phyloP scores from a whole-genome alignment of 495 filamentous ascomycete species.

The Daldinia childiae region DNA sequence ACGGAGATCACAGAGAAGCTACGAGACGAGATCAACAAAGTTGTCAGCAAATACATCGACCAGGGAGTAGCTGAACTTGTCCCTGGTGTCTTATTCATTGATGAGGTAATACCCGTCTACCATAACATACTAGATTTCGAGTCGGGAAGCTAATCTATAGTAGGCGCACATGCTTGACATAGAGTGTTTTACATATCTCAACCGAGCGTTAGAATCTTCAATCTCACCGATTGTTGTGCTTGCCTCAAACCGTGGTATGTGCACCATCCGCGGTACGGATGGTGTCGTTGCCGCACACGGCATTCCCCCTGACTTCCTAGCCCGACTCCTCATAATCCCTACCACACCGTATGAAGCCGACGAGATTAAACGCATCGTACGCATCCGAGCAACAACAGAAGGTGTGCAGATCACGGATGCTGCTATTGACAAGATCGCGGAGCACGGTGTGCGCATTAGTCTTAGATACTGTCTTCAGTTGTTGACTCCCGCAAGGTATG shows the following conservation, averaged over 20 bases:
- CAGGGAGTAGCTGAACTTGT: conserved; percentile 98
- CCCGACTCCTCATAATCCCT: conserved; percentile 92
- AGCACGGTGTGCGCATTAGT: conserved; percentile 86
- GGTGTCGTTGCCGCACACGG: conserved; percentile 88
- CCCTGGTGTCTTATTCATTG: conserved; percentile 96
- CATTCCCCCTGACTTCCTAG: conserved; percentile 89
- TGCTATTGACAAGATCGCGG: conserved; percentile 83
- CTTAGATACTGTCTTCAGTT: conserved; percentile 92
- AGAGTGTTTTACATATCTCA: conserved; percentile 98
- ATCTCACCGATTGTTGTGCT: conserved; percentile 97
- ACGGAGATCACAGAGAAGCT: conserved; percentile 98
- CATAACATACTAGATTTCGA: not conserved
- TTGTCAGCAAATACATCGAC: conserved; percentile 97
- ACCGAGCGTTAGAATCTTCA: conserved; percentile 90
- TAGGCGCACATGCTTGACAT: conserved; percentile 99
- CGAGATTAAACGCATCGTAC: conserved; percentile 90
- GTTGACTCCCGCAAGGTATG: conserved; percentile 79
- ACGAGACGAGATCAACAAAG: conserved; percentile 95
- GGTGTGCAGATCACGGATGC: conserved; percentile 79
- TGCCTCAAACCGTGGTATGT: conserved; percentile 93
- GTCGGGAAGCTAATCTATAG: conserved; percentile 24
- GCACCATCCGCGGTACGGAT: conserved; percentile 85
- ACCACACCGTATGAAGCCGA: conserved; percentile 84
- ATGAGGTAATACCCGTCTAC: conserved; percentile 71
- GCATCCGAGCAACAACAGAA: conserved; percentile 82